A percentile compares a stretch with the other conserved stretches of the same genome.
These are phyloP conservation scores for Didymella glomerata DNA, from an alignment of 2,329 filamentous ascomycete genomes.

Conservation along the genomic window DNA sequence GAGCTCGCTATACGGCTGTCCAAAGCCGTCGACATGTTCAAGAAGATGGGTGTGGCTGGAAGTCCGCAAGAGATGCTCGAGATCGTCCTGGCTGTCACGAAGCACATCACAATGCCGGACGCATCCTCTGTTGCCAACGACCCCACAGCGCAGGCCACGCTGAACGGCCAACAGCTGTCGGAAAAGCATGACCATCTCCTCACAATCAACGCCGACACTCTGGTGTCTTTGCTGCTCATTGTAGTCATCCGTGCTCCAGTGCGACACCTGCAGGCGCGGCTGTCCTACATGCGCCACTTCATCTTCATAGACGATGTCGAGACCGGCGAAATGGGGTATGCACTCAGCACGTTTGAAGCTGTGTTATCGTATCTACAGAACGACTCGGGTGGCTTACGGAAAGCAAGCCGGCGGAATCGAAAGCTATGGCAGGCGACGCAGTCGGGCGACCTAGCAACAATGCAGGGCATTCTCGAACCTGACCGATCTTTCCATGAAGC, in stretches of 20 bases:
- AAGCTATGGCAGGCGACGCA: constrained; percentile 86
- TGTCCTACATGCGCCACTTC: constrained; percentile 96
- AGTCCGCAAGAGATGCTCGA: constrained; percentile 92
- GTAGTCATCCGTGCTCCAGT: constrained; percentile 93
- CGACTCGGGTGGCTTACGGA: constrained; percentile 82
- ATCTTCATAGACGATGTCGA: constrained; percentile 98
- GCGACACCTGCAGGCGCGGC: constrained; percentile 83
- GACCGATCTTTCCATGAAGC: constrained; percentile 56
- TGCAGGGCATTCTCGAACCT: constrained; percentile 83
- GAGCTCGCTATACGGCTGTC: constrained; percentile 79
- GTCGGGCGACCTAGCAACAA: constrained; percentile 76
- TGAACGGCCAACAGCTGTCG: constrained; percentile 45
- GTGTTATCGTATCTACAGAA: constrained; percentile 86
- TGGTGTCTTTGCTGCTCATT: constrained; percentile 89
- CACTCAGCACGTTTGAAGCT: constrained; percentile 93
- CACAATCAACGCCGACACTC: constrained; percentile 84
- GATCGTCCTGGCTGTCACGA: constrained; percentile 79
- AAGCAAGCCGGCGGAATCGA: constrained; percentile 85
- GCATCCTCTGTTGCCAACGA: constrained; percentile 32
- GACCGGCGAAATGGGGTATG: constrained; percentile 94
- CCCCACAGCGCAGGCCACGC: constrained; percentile 40
- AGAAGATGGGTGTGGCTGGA: constrained; percentile 78
- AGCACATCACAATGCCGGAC: constrained; percentile 74
- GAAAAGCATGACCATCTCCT: constrained; percentile 65
- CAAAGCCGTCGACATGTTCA: constrained; percentile 86